A percentile compares a stretch with the other conserved stretches of the same genome.
These are phyloP conservation scores for Russula foetens DNA, from an alignment of 768 basidiomycete species.

Conservation along the genomic window DNA sequence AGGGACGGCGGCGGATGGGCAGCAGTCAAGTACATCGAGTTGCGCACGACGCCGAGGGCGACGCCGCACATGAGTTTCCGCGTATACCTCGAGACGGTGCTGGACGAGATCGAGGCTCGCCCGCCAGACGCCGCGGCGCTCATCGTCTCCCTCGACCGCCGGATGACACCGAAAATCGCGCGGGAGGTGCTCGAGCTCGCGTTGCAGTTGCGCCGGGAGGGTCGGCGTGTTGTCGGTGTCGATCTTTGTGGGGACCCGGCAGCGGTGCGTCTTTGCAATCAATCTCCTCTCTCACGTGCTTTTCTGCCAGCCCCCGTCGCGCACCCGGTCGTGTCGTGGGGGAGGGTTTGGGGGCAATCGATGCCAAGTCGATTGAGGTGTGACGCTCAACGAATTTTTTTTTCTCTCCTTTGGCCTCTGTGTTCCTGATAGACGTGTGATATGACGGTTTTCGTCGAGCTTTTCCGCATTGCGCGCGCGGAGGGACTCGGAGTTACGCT, in stretches of 20 bases:
- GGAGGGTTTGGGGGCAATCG: too few relatives aligned
- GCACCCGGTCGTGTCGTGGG: too few relatives aligned
- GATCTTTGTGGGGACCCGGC: conserved; percentile 76
- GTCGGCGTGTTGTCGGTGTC: conserved; percentile 62
- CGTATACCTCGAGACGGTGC: conserved; percentile 56
- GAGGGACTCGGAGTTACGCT: conserved; percentile 67
- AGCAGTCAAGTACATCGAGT: conserved; percentile 67
- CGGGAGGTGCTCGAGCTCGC: conserved; percentile 53
- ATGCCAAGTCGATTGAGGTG: not conserved
- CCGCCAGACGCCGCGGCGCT: conserved; percentile 41
- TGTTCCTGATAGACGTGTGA: conserved; percentile 39
- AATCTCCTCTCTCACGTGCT: too few relatives aligned
- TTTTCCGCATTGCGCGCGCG: conserved; percentile 46
- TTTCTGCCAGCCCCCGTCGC: too few relatives aligned
- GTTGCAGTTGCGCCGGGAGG: conserved; percentile 42
- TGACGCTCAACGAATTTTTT: not conserved
- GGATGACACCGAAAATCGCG: conserved; percentile 46
- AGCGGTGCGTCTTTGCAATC: conserved; percentile 22
- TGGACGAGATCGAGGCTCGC: conserved; percentile 57
- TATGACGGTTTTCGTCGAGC: conserved; percentile 40
- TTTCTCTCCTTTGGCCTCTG: not conserved
- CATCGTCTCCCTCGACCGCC: conserved; percentile 69
- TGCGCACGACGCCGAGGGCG: conserved; percentile 70
- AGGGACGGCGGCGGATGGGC: conserved; percentile 16
- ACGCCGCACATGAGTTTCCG: conserved; percentile 49